A percentile compares a stretch with the other conserved stretches of the same genome.
Conservation (phyloP, 352 stramenopile genomes). For the Hyaloperonospora arabidopsidis region DNA sequence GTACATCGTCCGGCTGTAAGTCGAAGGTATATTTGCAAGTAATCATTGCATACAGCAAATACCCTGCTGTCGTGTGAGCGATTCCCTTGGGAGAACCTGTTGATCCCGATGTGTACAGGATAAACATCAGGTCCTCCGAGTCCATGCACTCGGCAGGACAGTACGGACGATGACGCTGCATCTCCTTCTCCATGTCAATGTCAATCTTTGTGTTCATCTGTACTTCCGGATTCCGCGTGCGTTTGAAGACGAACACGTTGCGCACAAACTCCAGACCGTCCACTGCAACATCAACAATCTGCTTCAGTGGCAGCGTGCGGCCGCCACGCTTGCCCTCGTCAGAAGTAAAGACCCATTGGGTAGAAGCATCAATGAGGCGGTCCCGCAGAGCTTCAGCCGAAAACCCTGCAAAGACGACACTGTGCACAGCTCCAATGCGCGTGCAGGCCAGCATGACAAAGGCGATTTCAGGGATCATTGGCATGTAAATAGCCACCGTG, state of each 20-base stretch:
- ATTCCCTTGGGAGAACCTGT: constrained; percentile 95
- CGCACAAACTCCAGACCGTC: constrained; percentile 84
- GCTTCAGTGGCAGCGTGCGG: constrained; percentile 90
- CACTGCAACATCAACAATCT: constrained; percentile 92
- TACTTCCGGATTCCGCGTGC: constrained; percentile 65
- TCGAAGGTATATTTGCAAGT: constrained; percentile 94
- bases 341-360: constrained; percentile 89
- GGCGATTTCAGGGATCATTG: constrained; percentile 97
- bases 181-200: constrained; percentile 89
- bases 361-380: constrained; percentile 89
- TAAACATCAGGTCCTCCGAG: constrained; percentile 94
- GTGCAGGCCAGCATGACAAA: constrained; percentile 97
- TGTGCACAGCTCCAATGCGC: constrained; percentile 95
- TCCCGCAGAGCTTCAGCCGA: constrained; percentile 91
- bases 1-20: constrained; percentile 89
- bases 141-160: constrained; percentile 94
- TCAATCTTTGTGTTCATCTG: constrained; percentile 78
- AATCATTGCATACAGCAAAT: constrained; percentile 90
- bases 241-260: constrained; percentile 94
- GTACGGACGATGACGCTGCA: constrained; percentile 88
- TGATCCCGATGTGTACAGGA: constrained; percentile 97
- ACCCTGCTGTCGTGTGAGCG: constrained; percentile 92
- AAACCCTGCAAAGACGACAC: constrained; percentile 96
- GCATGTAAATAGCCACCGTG: constrained; percentile 97
- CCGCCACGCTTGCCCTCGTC: constrained; percentile 91